These are phyloP conservation scores for Hydnomerulius pinastri DNA, from an alignment of 768 basidiomycete genomes.

Conservation along the genomic window DNA sequence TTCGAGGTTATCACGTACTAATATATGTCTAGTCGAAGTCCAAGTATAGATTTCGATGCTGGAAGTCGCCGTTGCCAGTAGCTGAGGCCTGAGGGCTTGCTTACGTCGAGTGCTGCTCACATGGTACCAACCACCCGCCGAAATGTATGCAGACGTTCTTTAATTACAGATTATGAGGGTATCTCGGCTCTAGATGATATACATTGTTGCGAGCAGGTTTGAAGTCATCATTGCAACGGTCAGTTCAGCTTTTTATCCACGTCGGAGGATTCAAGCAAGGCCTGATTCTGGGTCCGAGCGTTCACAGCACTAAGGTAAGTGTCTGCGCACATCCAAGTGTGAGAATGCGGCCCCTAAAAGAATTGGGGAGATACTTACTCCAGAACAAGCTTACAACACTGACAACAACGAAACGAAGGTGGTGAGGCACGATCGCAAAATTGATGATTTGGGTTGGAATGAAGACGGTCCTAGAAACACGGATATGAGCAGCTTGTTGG, in stretches of 20 bases:
- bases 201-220: background rate
- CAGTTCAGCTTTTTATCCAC: slow-evolving; percentile 2
- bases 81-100: too few relatives aligned
- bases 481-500: background rate
- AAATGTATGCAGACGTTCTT: background rate
- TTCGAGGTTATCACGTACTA: background rate
- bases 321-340: slow-evolving; percentile 40
- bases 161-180: slow-evolving; percentile 11
- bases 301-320: slow-evolving; percentile 65
- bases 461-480: slow-evolving; percentile 59
- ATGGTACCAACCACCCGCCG: too few relatives aligned
- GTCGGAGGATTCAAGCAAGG: background rate
- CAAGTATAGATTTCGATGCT: background rate
- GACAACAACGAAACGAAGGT: slow-evolving; percentile 73
- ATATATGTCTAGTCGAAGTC: background rate
- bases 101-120: too few relatives aligned
- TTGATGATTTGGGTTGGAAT: slow-evolving; percentile 79
- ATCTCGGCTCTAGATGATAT: slow-evolving; percentile 16
- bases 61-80: too few relatives aligned
- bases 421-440: slow-evolving; percentile 74
- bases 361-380: slow-evolving; percentile 54
- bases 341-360: background rate
- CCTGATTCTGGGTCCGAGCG: slow-evolving; percentile 24
- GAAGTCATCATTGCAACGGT: background rate
- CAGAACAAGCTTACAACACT: slow-evolving; percentile 80